phyloP scores from a whole-genome alignment of 2,329 filamentous ascomycete species.

The Diaporthe capsici region DNA sequence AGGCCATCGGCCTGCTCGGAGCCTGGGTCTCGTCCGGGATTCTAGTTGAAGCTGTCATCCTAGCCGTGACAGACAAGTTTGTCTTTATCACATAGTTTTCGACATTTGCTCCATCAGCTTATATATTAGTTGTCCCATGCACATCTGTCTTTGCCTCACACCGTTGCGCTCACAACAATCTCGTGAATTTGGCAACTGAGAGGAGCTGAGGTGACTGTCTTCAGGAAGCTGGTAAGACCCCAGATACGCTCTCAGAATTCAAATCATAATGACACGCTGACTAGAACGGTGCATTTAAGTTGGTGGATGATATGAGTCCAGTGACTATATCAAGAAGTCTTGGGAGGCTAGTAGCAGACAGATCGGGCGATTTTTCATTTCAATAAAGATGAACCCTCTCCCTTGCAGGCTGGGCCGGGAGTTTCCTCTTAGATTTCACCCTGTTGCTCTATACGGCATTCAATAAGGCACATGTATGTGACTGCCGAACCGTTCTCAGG shows the following conservation, averaged over 20 bases:
- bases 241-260: not conserved
- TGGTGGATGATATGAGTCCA: not conserved
- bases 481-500: not conserved
- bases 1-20: not conserved
- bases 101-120: not conserved
- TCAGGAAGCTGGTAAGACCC: not conserved
- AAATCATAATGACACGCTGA: not conserved
- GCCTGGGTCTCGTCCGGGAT: no score
- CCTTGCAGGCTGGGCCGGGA: no score
- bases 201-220: not conserved
- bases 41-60: no score
- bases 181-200: no score
- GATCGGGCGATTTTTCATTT: not conserved
- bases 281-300: not conserved
- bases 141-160: not conserved
- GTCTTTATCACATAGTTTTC: not conserved
- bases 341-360: not conserved
- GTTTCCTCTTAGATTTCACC: no score
- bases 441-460: no score
- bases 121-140: not conserved
- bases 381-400: not conserved
- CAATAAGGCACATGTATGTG: no score
- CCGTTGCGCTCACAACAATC: not conserved
- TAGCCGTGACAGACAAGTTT: not conserved
- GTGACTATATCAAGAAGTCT: no score